Evolutionary conservation across 2,329 filamentous ascomycete genomes (phyloP).

Genomic region (Arachnomyces sp.): DNA sequence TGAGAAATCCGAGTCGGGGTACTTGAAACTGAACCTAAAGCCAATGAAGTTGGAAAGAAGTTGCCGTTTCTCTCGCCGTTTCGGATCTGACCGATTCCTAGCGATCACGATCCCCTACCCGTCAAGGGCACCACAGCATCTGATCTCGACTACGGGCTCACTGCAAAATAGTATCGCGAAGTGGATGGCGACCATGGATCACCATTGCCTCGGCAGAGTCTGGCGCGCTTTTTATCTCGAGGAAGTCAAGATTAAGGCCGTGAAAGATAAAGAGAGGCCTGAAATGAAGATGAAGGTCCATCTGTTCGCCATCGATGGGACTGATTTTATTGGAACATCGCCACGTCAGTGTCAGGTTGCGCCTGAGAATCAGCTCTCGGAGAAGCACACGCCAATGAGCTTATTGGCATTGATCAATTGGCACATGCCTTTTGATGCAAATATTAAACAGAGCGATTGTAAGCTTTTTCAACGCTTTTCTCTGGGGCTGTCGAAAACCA

Average conservation of each 20-base stretch:
- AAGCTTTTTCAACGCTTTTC: constrained; percentile 40
- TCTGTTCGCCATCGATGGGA: constrained; percentile 39
- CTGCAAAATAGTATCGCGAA: constrained; percentile 28
- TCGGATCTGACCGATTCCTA: constrained; percentile 41
- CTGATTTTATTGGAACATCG: constrained; percentile 25
- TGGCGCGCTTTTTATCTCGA: constrained; percentile 41
- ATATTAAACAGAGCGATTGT: constrained; percentile 31
- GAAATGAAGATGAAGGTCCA: constrained; percentile 25
- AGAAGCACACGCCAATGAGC: constrained; percentile 29
- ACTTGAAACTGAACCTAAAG: constrained; percentile 34
- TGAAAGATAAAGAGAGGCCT: constrained; percentile 10
- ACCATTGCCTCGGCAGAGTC: constrained; percentile 34
- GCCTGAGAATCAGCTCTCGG: constrained; percentile 17
- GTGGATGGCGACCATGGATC: constrained; percentile 34
- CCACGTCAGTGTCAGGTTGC: constrained; percentile 12
- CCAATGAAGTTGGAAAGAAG: constrained; percentile 35
- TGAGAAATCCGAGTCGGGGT: constrained; percentile 21
- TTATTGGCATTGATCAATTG: constrained; percentile 37
- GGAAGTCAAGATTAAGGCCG: constrained; percentile 24
- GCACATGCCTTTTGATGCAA: constrained; percentile 34
- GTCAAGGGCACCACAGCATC: constrained; percentile 20
- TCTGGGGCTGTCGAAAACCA: constrained; percentile 39
- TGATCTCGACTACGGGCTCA: constrained; percentile 14
- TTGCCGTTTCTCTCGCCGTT: constrained; percentile 40
- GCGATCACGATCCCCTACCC: constrained; percentile 31